Base-by-base conservation (phyloP, 176 grass and related monocot species). In the Elymus sibiricus region DNA sequence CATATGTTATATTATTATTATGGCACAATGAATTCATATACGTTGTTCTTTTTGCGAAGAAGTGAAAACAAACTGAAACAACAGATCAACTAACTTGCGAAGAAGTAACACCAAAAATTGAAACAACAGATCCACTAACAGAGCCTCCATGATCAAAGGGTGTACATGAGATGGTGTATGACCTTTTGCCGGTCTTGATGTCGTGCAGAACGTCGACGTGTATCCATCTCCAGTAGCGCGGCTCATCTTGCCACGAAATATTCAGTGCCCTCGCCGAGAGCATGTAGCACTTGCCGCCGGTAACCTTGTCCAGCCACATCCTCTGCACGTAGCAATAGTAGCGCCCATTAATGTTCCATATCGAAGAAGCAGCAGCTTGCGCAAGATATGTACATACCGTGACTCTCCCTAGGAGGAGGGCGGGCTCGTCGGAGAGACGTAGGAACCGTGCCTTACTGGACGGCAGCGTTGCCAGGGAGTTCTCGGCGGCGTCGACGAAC, bases 281-380 rank as follows among this genome's bases (percentile, higher is more conserved):
- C 87, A 80, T 84, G 65, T 84, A 93, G 87, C 91, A 95, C 84
- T 90, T 95, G 15, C 47, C 82, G 15, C 87, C 84, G 35, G 35
- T 96, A 35, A 63, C 58, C 69, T 43, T 91, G 11, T 93, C 85
- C 87, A 96, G 35, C 81, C 81, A 84, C 14, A 91, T 84, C 28
- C 87, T 90, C 89, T 95, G 86, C 21, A 58, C 15, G 6, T 28
- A 56, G 43, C 43, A 46, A 46, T 1, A 1, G 43, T 46, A 14
- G 12, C 43, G 43, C 12, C 43, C 43, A 46, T 46, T 46, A 46
- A 46, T 9, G 2, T 46, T 46, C 43, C 43, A 13, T 4, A 9
- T 46, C 12, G 43, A 46, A 46, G 11, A 46, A 4, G 43, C 43
- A 46, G 11, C 43, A 14, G 43, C 43, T 46, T 13, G 43, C 43